Evolutionary conservation across 345 rosid species (phyloP), one percentile per base, ranked within the genome.

Genomic region (Brassica rapa): DNA sequence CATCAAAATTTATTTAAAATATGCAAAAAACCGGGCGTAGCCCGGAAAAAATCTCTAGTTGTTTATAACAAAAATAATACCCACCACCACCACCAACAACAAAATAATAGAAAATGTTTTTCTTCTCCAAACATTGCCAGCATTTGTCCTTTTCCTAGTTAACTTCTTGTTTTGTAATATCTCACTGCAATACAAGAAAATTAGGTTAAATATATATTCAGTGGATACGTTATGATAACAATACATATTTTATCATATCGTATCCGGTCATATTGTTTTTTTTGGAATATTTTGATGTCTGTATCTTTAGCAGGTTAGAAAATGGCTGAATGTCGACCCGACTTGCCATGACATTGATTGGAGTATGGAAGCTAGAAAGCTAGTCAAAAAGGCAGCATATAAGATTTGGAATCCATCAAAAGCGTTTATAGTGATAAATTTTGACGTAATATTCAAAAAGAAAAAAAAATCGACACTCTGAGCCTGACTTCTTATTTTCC

Each of bases 341-440:
- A 62, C 51, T 68, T 63, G 68, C 77, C 82, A 78, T 80, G 67
- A 68, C 53, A 74, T 14, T 80, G 82, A 80, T 78, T 78, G 77
- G 32, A 74, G 78, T 59, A 74, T 80, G 79, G 79, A 80, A 15
- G 24, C 6, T 82, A 39, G 24, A 73, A 78, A 81, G 80, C 81
- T 81, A 84, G 84, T 82, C 82, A 82, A 73, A 78, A 79, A 67
- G 77, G 77, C 62, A 72, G 55, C 29, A 29, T 57, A 8, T 33
- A 32, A 65, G 69, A 61, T 79, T 72, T 70, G 30, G 32, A 60
- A 79, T 73, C 64, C 55, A 59, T 57, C 14, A 78, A 71, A 59
- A 51, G 73, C 21, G 29, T 9, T 59, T 59, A 43, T 57, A 59
- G 30, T 66, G 56, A 63, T 7, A 32, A 19, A 43, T 53, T 71